Evolutionary conservation across 2,329 filamentous ascomycete genomes (phyloP).

Genomic region (Talaromyces marneffei): DNA sequence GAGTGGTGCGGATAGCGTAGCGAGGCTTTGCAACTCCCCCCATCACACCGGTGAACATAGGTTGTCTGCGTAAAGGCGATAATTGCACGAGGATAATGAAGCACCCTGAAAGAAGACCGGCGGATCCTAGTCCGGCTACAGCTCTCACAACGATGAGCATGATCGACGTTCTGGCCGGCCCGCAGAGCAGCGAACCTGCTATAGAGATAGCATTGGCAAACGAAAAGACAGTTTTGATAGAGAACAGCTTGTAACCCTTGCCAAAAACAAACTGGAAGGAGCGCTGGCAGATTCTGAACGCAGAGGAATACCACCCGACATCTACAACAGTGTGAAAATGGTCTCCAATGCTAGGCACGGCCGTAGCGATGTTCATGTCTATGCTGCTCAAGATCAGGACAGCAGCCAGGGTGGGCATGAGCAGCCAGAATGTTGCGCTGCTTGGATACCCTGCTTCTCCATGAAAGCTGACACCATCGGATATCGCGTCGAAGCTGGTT

Average conservation of each 20-base stretch:
- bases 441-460: background rate
- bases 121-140: slow-evolving; percentile 41
- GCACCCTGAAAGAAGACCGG: slow-evolving; percentile 36
- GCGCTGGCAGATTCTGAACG: slow-evolving; percentile 46
- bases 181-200: slow-evolving; percentile 47
- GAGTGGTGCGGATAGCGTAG: slow-evolving; percentile 43
- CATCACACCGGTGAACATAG: slow-evolving; percentile 42
- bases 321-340: slow-evolving; percentile 46
- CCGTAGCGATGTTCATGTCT: slow-evolving; percentile 49
- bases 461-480: background rate
- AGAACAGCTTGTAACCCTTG: slow-evolving; percentile 51
- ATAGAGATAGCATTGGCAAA: slow-evolving; percentile 48
- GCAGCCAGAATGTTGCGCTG: background rate
- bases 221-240: slow-evolving; percentile 50
- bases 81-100: slow-evolving; percentile 43
- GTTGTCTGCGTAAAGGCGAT: slow-evolving; percentile 42
- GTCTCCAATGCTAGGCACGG: slow-evolving; percentile 50
- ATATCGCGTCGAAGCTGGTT: background rate
- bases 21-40: slow-evolving; percentile 45
- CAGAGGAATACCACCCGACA: slow-evolving; percentile 50
- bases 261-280: slow-evolving; percentile 27
- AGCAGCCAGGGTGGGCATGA: slow-evolving; percentile 13
- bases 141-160: slow-evolving; percentile 46
- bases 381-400: slow-evolving; percentile 19
- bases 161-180: slow-evolving; percentile 40